Percentiles rank a stretch among this genome's conserved stretches.
Conservation (phyloP, 2,329 filamentous ascomycete species). For the Xylaria sp. region DNA sequence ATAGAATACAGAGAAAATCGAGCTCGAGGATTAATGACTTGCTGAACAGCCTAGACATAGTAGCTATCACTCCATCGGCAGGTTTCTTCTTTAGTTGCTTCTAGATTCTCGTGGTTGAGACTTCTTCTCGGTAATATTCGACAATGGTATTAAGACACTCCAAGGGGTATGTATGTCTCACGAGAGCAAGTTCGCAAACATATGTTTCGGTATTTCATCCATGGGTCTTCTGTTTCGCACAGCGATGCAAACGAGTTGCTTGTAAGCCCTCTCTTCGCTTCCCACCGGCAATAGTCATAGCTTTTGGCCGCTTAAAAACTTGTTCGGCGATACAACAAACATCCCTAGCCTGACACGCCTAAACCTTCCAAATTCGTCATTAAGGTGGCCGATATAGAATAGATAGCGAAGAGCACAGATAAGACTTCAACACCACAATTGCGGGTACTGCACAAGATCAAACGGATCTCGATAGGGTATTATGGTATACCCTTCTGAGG, state of each 20-base stretch:
- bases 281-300: too few relatives aligned
- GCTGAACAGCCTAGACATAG: conserved; percentile 50
- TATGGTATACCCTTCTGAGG: too few relatives aligned
- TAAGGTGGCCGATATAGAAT: too few relatives aligned
- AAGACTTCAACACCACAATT: background rate
- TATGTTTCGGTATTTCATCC: too few relatives aligned
- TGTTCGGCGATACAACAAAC: too few relatives aligned
- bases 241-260: too few relatives aligned
- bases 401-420: background rate
- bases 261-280: too few relatives aligned
- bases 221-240: too few relatives aligned
- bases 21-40: conserved; percentile 43
- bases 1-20: conserved; percentile 47
- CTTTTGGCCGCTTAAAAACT: too few relatives aligned
- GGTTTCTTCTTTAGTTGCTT: conserved; percentile 46
- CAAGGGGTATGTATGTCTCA: conserved; percentile 52
- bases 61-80: conserved; percentile 44
- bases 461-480: background rate
- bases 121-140: conserved; percentile 55
- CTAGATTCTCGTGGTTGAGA: conserved; percentile 46
- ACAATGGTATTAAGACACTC: conserved; percentile 55
- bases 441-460: background rate
- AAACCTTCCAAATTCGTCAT: background rate
- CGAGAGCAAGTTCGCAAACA: conserved; percentile 54
- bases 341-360: too few relatives aligned